Base-by-base conservation (phyloP, 2,329 filamentous ascomycete species). In the Trichocomaceae sp. region DNA sequence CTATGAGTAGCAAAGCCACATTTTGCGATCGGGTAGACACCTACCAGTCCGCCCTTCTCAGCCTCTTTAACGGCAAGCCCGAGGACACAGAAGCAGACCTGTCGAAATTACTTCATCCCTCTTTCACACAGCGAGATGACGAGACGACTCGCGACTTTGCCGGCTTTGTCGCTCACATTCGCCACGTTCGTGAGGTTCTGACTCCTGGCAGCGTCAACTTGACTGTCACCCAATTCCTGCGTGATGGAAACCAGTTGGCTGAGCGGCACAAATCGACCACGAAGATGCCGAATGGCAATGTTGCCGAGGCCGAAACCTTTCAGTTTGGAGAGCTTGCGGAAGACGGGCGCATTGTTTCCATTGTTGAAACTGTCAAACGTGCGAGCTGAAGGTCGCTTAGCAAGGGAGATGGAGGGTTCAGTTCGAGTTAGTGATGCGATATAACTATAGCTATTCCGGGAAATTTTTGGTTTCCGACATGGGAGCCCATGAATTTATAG, bases 1-100 rank as follows among this genome's bases (percentile, higher is more conserved):
- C 23, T 7, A 26, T 26, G 23, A 26, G 23, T 7, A 26, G 23
- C 23, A 26, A 26, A 26, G 23, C 23, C 23, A 26, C 23, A 7
- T 26, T 52, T 33, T 52, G 50, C 29, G 50, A 52, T 29, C 44
- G 33, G 50, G 50, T 45, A 12, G 50, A 52, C 10, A 52, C 50
- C 39, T 52, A 52, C 50, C 50, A 52, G 29, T 23, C 39, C 33
- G 50, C 50, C 31, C 50, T 52, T 29, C 5, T 45, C 26, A 46
- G 50, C 20, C 39, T 52, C 13, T 46, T 52, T 15, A 22, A 26
- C 26, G 50, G 50, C 19, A 52, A 52, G 17, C 50, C 50, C 39
- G 50, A 52, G 29, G 50, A 52, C 19, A 52, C 50, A 10, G 50
- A 52, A 52, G 13, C 39, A 3, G 50, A 52, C n/a, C 33, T 52